Base-by-base conservation (phyloP, 805 yeast genomes). In the Blastobotrys americana region DNA sequence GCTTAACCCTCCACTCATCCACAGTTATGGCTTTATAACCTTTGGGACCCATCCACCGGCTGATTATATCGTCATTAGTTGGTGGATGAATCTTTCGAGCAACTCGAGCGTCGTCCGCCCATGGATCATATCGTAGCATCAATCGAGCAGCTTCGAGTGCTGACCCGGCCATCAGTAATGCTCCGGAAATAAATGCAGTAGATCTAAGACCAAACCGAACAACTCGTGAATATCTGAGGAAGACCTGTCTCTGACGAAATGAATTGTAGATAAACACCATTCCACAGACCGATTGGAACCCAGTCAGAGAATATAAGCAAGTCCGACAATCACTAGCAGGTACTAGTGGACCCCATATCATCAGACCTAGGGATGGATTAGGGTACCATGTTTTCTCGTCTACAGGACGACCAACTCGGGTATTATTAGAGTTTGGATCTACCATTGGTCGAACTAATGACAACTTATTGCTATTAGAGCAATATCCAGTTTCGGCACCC, bases 41-140 rank as follows among this genome's bases (percentile, higher is more conserved):
- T 49, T 68, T 60, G 3, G 86, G 85, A 0, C 89, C 89, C 58
- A 74, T 78, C 88, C 88, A 82, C 61, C 70, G 66, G 37, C 72
- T 71, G 31, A 25, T 25, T 8, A 25, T 8, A 25, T 25, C 31
- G 13, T 25, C 31, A 8, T 25, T 25, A 8, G 31, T 8, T 8
- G 31, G 31, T 8, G 31, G 31, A 25, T 25, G 31, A 2, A 75
- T 72, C 27, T 63, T 64, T 33, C 86, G 72, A 27, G 77, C 81
- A 15, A 57, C 55, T 38, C 61, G 68, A 2, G 87, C 84, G 55
- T 82, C 87, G 25, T 78, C 85, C 20, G 63, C 69, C 89, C 89
- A 82, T 6, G 89, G 89, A 56, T 82, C 89, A 36, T 50, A 47
- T 6, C 57, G 55, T 36, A 63, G 47, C 40, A 69, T 54, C 34